Conservation (phyloP, 768 basidiomycete species). For the Auricularia cornea region DNA sequence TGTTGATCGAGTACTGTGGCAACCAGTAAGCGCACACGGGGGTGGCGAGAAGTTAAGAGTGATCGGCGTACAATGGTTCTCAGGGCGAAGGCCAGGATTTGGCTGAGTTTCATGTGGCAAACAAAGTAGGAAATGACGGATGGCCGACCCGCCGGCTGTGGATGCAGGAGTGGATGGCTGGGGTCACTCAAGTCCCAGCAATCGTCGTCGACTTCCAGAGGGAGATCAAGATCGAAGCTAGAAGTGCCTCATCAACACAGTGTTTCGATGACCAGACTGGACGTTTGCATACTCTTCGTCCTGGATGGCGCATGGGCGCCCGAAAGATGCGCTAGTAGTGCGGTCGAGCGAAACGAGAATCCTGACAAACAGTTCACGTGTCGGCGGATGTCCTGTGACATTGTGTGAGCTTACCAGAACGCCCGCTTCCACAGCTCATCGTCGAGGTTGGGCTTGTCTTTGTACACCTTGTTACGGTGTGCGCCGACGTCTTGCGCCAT, state of each 20-base stretch:
- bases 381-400: no score
- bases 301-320: conserved; percentile 63
- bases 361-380: not conserved
- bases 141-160: conserved; percentile 53
- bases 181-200: conserved; percentile 50
- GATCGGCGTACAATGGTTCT: conserved; percentile 43
- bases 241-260: conserved; percentile 9
- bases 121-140: conserved; percentile 51
- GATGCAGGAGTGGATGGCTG: conserved; percentile 34
- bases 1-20: conserved; percentile 63
- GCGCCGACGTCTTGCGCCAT: conserved; percentile 67
- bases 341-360: conserved; percentile 20
- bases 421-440: conserved; percentile 64
- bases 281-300: conserved; percentile 56
- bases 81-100: conserved; percentile 52
- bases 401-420: conserved; percentile 25
- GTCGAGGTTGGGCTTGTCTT: conserved; percentile 33
- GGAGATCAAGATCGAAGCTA: conserved; percentile 66
- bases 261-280: conserved; percentile 17
- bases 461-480: conserved; percentile 40
- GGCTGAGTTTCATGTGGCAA: conserved; percentile 44
- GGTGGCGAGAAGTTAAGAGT: not conserved
- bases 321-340: conserved; percentile 34
- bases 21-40: not conserved
- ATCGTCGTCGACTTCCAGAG: conserved; percentile 72